Base-by-base conservation (phyloP, 441 rosid species). In the Corymbia calophylla region DNA sequence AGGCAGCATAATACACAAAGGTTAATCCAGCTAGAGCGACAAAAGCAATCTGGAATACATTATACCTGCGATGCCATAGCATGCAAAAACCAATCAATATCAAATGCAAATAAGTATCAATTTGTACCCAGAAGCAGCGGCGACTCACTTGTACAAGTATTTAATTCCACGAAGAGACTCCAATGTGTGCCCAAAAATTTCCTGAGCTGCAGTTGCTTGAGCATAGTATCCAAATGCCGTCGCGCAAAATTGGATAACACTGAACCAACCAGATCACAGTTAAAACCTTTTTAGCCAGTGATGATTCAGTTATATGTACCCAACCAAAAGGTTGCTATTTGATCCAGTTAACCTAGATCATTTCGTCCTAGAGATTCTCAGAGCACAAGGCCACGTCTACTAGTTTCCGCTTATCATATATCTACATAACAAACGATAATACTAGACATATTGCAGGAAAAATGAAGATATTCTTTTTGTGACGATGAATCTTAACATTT, bases 171-270 rank as follows among this genome's bases (percentile, higher is more conserved):
- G 94, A 73, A 98, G 99, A 87, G 99, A 98, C 92, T 97, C 96
- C 92, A 98, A 94, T 3, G 99, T 98, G 95, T 98, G 98, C 87
- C 99, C 99, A 86, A 98, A 98, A 88, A 98, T 98, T 94, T 98
- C 99, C 88, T 98, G 99, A 0, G 99, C 99, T 88, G 99, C 99
- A 7, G 99, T 98, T 89, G 99, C 99, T 95, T 96, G 99, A 68
- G 99, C 99, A 89, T 98, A 98, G 92, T 97, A 98, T 92, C 97
- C 99, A 90, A 98, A 98, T 64, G 99, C 99, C 17, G 99, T 97
- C 87, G 99, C 91, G 68, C 99, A 98, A 91, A 98, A 98, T 60
- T 98, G 99, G 91, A 98, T 98, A 90, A 98, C 99, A 93, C 99
- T 98, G 98, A 89, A 93, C 92, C 86, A 87, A 88, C 91, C 88